Base-by-base conservation (phyloP, 768 basidiomycete genomes). In the Multifurca ochricompacta region DNA sequence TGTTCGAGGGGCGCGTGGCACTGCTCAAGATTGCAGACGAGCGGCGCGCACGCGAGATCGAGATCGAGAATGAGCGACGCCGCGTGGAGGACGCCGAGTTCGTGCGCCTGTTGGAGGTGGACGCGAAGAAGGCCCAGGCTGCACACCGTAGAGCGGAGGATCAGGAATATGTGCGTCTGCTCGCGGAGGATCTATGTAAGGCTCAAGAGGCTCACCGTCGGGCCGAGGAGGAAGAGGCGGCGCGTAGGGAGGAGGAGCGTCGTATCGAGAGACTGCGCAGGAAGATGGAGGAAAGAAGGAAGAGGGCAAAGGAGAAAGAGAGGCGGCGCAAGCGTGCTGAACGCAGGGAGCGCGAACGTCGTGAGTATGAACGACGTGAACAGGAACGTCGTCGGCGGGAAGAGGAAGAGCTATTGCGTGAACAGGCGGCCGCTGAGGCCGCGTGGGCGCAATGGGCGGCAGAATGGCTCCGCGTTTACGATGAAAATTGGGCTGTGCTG, bases 401-500 rank as follows among this genome's bases (percentile, higher is more conserved):
- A 36, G 30, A 44, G 16, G 54, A 56, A 42, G 48, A 30, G 21
- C 27, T 27, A 4, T 3, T 23, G 43, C 35, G n/a, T 14, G 40
- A 16, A 4, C 8, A 11, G 28, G 45, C 40, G 10, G 34, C 13
- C 14, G 47, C 43, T 3, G 54, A 48, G n/a, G 30, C 47, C 25
- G 40, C 41, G 30, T 36, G 23, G 32, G 31, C 19, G 32, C 4
- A n/a, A 7, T 23, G 9, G 30, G 18, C 28, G 7, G 23, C 7
- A 13, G 28, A 23, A 2, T 23, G 18, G 28, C 46, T 58, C 34
- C 40, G 50, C 25, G n/a, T n/a, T 14, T 62, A 62, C 59, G 55
- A 61, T 30, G 25, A 18, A 1, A 62, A 51, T 23, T 62, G 61
- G 61, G 41, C 28, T 34, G 25, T 6, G 14, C 36, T 62, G 60